These are phyloP conservation scores for Saccharomyces jurei DNA, from an alignment of 805 yeast species.

Conservation along the genomic window DNA sequence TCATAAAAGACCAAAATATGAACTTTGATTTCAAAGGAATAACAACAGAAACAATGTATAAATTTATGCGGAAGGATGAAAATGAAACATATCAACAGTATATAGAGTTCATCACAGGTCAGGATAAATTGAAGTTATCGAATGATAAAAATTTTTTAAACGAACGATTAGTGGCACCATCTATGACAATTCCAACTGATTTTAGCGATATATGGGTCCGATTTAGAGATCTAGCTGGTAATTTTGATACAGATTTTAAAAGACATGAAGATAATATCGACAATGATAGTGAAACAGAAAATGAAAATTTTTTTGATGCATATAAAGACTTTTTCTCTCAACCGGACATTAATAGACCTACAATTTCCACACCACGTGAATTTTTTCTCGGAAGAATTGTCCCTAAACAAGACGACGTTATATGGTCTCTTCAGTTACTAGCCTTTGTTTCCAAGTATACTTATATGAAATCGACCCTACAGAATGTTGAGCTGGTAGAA, in stretches of 20 bases:
- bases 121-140: slow-evolving; percentile 10
- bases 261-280: slow-evolving; percentile 1
- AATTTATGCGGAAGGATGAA: slow-evolving; percentile 11
- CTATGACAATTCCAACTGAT: slow-evolving; percentile 16
- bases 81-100: slow-evolving; percentile 16
- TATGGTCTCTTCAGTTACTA: slow-evolving; percentile 84
- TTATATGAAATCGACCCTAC: slow-evolving; percentile 61
- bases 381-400: slow-evolving; percentile 66
- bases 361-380: slow-evolving; percentile 39
- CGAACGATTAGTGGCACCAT: slow-evolving; percentile 10
- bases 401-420: slow-evolving; percentile 87
- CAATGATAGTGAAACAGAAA: not conserved
- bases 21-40: slow-evolving; percentile 13
- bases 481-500: slow-evolving; percentile 67
- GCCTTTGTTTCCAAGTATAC: slow-evolving; percentile 94
- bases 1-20: slow-evolving; percentile 9
- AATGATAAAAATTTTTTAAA: slow-evolving; percentile 6
- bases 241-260: not conserved
- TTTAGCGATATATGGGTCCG: slow-evolving; percentile 20
- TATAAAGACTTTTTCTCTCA: slow-evolving; percentile 10
- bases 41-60: slow-evolving; percentile 11
- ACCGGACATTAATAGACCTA: slow-evolving; percentile 15
- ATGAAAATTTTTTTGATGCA: slow-evolving; percentile 3
- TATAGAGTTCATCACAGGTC: slow-evolving; percentile 13
- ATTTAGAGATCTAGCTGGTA: slow-evolving; percentile 1